Percentiles rank a stretch among this genome's conserved stretches.
Evolutionary conservation across 768 basidiomycete species (phyloP).

Genomic region (Tylopilus rubrobrunneus): DNA sequence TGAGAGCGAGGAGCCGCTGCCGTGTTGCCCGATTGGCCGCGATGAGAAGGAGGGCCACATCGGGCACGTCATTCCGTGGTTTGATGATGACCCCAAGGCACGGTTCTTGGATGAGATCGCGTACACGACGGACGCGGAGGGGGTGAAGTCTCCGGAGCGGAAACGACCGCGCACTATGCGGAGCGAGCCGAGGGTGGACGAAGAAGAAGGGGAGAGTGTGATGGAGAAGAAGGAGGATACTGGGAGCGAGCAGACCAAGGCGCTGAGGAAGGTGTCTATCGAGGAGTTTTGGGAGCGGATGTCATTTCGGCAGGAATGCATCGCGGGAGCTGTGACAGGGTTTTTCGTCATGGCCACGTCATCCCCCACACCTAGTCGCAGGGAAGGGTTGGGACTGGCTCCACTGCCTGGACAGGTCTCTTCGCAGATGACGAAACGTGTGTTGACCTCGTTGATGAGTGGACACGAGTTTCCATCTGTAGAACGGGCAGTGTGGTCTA

Average conservation of each 20-base stretch:
- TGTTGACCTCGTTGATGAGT: constrained; percentile 64
- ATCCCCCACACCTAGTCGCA: constrained; percentile 17
- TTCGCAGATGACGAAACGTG: constrained; percentile 61
- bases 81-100: constrained; percentile 96
- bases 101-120: constrained; percentile 92
- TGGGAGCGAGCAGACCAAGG: constrained; percentile 43
- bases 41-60: constrained; percentile 35
- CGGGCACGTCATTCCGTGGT: constrained; percentile 78
- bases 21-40: constrained; percentile 29
- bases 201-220: constrained; percentile 25
- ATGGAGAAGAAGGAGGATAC: constrained; percentile 26
- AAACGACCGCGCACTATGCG: constrained; percentile 48
- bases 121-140: constrained; percentile 58
- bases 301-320: constrained; percentile 94
- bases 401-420: constrained; percentile 62
- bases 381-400: constrained; percentile 39
- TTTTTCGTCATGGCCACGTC: constrained; percentile 76
- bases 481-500: constrained; percentile 63
- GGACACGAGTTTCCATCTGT: constrained; percentile 74
- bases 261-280: constrained; percentile 53
- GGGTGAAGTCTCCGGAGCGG: constrained; percentile 54
- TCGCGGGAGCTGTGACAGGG: constrained; percentile 84
- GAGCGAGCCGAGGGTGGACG: constrained; percentile 1
- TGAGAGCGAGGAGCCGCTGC: constrained; percentile 36
- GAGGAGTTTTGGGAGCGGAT: constrained; percentile 98